phyloP scores from a whole-genome alignment of 2,329 filamentous ascomycete species.

The Penicillium sp. region DNA sequence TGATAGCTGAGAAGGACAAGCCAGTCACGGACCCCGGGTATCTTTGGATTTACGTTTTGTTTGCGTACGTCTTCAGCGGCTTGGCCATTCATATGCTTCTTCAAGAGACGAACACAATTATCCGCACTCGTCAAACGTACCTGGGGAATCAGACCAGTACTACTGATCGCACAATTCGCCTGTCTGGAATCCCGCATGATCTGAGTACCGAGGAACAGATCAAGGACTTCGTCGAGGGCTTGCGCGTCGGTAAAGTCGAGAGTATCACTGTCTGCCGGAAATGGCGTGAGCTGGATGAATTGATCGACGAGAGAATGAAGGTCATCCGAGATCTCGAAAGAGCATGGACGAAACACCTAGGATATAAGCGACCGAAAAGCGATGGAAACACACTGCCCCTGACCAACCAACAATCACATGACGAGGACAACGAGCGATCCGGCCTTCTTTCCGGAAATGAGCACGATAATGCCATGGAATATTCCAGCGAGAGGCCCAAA shows the following conservation, averaged over 20 bases:
- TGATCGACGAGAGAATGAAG: slow-evolving; percentile 67
- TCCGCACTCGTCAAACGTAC: slow-evolving; percentile 84
- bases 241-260: slow-evolving; percentile 88
- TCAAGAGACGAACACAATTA: slow-evolving; percentile 79
- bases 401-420: slow-evolving; percentile 50
- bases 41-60: slow-evolving; percentile 91
- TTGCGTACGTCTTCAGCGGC: slow-evolving; percentile 87
- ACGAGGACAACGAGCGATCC: slow-evolving; percentile 59
- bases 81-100: slow-evolving; percentile 82
- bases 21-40: slow-evolving; percentile 53
- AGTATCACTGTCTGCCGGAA: slow-evolving; percentile 82
- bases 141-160: slow-evolving; percentile 92
- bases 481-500: slow-evolving; percentile 60
- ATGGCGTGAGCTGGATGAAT: slow-evolving; percentile 77
- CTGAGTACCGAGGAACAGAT: slow-evolving; percentile 80
- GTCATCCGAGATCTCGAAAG: slow-evolving; percentile 75
- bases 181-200: slow-evolving; percentile 82
- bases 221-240: slow-evolving; percentile 80
- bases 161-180: slow-evolving; percentile 87
- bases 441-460: slow-evolving; percentile 56
- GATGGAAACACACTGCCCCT: slow-evolving; percentile 49
- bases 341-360: slow-evolving; percentile 77
- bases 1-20: slow-evolving; percentile 31
- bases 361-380: slow-evolving; percentile 54
- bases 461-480: slow-evolving; percentile 46